These are phyloP conservation scores for Rubus idaeus DNA, from an alignment of 306 rosid species.

Conservation along the genomic window DNA sequence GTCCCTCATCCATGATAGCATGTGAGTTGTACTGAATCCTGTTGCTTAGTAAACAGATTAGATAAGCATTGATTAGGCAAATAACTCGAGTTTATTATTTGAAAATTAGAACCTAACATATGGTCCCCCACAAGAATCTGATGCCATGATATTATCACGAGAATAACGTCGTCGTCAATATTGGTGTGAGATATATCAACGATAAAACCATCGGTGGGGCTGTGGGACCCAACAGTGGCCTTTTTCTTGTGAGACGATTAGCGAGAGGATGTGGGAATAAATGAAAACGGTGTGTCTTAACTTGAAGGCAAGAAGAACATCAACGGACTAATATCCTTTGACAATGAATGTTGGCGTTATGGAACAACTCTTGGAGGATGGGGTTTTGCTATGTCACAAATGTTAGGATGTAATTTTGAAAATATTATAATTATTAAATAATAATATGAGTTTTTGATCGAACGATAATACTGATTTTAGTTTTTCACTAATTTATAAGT, in stretches of 20 bases:
- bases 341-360: constrained; percentile 7
- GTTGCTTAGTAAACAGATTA: neutral
- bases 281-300: constrained; percentile 6
- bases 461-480: too few species aligned
- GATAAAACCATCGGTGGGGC: neutral
- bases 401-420: too few species aligned
- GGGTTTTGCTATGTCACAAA: too few species aligned
- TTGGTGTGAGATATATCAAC: neutral
- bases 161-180: neutral
- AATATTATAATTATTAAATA: too few species aligned
- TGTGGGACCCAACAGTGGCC: constrained; percentile 1
- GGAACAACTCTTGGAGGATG: neutral
- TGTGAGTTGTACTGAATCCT: neutral
- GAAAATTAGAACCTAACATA: neutral
- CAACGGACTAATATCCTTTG: neutral
- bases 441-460: too few species aligned
- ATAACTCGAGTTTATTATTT: neutral
- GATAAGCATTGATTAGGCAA: constrained; percentile 11
- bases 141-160: constrained; percentile 3
- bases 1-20: neutral
- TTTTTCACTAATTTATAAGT: too few species aligned
- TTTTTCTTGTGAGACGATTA: constrained; percentile 2
- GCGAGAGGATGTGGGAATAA: neutral
- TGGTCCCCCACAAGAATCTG: neutral
- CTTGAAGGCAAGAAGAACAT: neutral